Conservation (phyloP, 108 stramenopile species). For the Nannochloropsis oceanica region DNA sequence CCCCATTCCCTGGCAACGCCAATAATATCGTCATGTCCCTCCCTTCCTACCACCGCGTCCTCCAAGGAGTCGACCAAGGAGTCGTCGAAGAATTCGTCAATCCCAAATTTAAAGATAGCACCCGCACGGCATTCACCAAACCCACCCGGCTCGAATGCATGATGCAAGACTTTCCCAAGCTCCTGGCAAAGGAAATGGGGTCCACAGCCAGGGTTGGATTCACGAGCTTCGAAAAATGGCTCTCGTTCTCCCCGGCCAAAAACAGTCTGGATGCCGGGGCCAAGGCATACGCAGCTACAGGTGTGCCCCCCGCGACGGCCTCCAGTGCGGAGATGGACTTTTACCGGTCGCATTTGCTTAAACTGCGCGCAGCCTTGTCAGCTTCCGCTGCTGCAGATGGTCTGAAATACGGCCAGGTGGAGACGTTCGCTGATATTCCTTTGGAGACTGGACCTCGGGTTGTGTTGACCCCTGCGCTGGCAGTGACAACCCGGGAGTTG, state of each 20-base stretch:
- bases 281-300: constrained; percentile 49
- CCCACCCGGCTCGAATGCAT: constrained; percentile 50
- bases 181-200: constrained; percentile 52
- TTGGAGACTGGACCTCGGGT: not conserved
- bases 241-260: constrained; percentile 88
- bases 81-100: constrained; percentile 49
- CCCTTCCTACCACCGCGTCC: constrained; percentile 46
- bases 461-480: not conserved
- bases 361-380: not conserved
- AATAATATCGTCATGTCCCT: constrained; percentile 85
- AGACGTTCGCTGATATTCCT: not conserved
- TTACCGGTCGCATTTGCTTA: not conserved
- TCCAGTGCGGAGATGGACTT: constrained; percentile 1
- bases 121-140: constrained; percentile 40
- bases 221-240: constrained; percentile 58
- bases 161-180: constrained; percentile 49
- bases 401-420: not conserved
- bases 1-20: constrained; percentile 91
- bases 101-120: constrained; percentile 42
- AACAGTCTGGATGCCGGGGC: constrained; percentile 73
- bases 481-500: not conserved
- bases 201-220: constrained; percentile 18
- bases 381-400: not conserved
- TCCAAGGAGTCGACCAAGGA: constrained; percentile 44
- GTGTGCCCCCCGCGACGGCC: constrained; percentile 32